Evolutionary conservation across 2,329 filamentous ascomycete genomes (phyloP), one percentile per base, ranked within the genome.

Genomic region (Geoglossum cookeanum): DNA sequence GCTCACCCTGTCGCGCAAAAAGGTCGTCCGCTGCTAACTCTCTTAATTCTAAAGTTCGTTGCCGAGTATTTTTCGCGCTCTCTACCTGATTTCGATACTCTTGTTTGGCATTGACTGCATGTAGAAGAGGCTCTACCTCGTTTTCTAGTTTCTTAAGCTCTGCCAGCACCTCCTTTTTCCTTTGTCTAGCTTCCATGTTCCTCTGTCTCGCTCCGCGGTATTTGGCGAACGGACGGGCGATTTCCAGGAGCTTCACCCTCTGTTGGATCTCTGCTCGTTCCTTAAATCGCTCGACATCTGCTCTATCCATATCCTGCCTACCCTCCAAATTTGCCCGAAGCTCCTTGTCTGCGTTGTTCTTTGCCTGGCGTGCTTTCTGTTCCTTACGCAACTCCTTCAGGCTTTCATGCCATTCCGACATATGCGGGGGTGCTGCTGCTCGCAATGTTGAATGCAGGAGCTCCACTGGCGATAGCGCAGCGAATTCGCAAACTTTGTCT

Each of bases 401-500:
- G 59, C 82, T 69, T 2, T 81, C 75, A 66, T 97, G 90, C 80
- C 82, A 87, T 27, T 80, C 70, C 4, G 87, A 76, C 80, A 97
- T 90, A 60, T 94, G 74, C 51, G 83, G 76, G 0, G 87, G 83
- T 0, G 90, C 92, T 5, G 89, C 90, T 37, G 92, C 92, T 65
- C 89, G 81, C 60, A 95, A 82, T 0, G 92, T 98, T 64, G 92
- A 87, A 59, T 82, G 77, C 0, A 98, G 75, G 22, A 96, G 77
- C 49, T 94, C 85, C 11, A 94, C 75, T 0, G 91, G 85, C 7
- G 81, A 85, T 62, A 94, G 79, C 4, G 79, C 84, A 4, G 92
- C 88, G 67, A 98, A 98, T 66, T 96, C 90, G 29, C 89, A 87
- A 1, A 98, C 92, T 63, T 90, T 85, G 67, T 98, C 92, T 68